Evolutionary conservation across 202 grass and related monocot species (phyloP).

Genomic region (Bolboschoenoplectus hybrid): DNA sequence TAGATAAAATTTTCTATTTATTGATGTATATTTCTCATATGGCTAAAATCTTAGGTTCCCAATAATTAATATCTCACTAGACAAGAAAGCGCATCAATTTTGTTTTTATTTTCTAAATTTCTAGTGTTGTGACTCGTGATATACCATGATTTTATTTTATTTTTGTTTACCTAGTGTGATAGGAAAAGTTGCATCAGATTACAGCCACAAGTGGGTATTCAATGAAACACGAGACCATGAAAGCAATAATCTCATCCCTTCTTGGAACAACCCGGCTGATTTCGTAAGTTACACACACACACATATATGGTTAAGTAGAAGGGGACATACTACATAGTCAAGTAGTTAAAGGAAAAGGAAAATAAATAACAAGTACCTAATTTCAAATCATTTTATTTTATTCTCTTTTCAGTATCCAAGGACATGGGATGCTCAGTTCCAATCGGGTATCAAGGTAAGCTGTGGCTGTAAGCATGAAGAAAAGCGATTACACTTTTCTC

Average conservation of each 20-base stretch:
- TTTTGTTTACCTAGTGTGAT: slow-evolving; percentile 57
- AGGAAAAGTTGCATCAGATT: slow-evolving; percentile 93
- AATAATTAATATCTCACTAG: background rate
- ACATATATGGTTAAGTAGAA: no score
- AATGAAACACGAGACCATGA: slow-evolving; percentile 67
- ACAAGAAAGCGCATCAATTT: background rate
- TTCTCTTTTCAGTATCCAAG: slow-evolving; percentile 70
- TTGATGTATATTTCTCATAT: background rate
- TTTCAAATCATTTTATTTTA: background rate
- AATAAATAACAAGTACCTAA: no score
- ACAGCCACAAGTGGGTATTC: slow-evolving; percentile 98
- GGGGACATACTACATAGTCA: background rate
- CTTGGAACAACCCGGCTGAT: slow-evolving; percentile 86
- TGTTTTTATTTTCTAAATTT: background rate
- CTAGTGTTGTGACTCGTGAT: background rate
- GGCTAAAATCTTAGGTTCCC: slow-evolving; percentile 18
- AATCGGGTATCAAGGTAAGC: slow-evolving; percentile 81
- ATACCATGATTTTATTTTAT: background rate
- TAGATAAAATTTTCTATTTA: background rate
- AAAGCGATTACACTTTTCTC: background rate
- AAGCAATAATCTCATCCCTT: slow-evolving; percentile 51
- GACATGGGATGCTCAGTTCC: slow-evolving; percentile 98
- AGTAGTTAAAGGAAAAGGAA: background rate
- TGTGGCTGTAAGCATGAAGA: slow-evolving; percentile 49
- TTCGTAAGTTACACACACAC: slow-evolving; percentile 52